These are phyloP conservation scores for Ceratobasidium sp. DNA, from an alignment of 1,284 basidiomycete genomes.

Conservation along the genomic window DNA sequence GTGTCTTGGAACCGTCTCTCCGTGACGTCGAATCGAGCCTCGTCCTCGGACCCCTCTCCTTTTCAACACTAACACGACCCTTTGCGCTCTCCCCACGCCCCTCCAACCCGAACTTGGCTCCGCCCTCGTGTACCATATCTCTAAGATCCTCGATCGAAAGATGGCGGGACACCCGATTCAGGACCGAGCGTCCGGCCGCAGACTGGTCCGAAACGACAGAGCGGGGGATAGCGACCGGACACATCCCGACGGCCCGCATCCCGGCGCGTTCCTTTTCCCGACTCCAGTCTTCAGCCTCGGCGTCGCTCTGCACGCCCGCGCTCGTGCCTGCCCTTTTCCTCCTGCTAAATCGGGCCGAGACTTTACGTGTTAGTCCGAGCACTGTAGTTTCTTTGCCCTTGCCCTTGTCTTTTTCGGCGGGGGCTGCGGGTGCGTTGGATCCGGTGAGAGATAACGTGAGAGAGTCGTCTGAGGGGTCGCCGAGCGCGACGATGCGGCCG, in stretches of 20 bases:
- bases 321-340: neutral
- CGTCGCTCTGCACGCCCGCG: conserved; percentile 17
- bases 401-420: neutral
- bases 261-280: conserved; percentile 32
- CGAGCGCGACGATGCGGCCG: conserved; percentile 30
- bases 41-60: neutral
- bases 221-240: neutral
- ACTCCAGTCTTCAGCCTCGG: conserved; percentile 23
- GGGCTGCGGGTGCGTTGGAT: neutral
- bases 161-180: conserved; percentile 23
- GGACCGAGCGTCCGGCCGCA: neutral
- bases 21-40: neutral
- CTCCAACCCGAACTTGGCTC: conserved; percentile 18
- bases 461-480: conserved; percentile 21
- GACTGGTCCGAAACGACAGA: neutral
- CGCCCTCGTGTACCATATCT: neutral
- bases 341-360: conserved; percentile 24
- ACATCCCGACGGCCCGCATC: conserved; percentile 7
- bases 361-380: conserved; percentile 21
- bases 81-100: neutral
- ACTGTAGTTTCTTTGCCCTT: neutral
- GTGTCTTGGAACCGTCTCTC: neutral
- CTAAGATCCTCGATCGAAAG: conserved; percentile 37
- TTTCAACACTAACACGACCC: neutral
- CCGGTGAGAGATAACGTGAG: conserved; percentile 11